These are phyloP conservation scores for Naganishia cerealis DNA, from an alignment of 1,284 basidiomycete genomes.

Conservation along the genomic window DNA sequence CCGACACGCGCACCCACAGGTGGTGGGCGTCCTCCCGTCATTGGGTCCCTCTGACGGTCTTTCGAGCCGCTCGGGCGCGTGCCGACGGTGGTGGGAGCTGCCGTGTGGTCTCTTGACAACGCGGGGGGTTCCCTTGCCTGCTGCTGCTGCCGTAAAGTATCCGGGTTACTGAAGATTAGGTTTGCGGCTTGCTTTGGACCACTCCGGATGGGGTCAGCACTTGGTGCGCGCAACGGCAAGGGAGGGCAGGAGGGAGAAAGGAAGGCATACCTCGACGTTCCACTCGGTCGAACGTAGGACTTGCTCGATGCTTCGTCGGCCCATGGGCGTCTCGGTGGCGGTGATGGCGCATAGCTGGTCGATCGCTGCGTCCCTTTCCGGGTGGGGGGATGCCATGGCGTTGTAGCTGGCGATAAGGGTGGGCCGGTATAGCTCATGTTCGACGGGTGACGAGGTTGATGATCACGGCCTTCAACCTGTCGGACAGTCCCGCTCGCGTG, in stretches of 20 bases:
- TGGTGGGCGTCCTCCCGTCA: constrained; percentile 29
- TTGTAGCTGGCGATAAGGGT: background rate
- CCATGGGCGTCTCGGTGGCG: constrained; percentile 43
- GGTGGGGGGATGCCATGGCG: background rate
- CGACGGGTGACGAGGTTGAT: too few relatives aligned
- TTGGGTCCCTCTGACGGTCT: constrained; percentile 23
- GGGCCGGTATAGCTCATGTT: too few relatives aligned
- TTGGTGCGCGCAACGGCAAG: too few relatives aligned
- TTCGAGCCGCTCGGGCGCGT: background rate
- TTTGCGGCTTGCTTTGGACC: constrained; percentile 16
- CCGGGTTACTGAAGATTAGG: constrained; percentile 18
- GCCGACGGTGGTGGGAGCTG: background rate
- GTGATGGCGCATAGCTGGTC: constrained; percentile 52
- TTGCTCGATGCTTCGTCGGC: constrained; percentile 47
- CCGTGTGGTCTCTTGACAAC: constrained; percentile 22
- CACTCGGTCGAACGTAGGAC: constrained; percentile 50
- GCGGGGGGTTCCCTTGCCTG: constrained; percentile 40
- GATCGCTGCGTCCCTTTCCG: constrained; percentile 43
- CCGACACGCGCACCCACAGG: constrained; percentile 36
- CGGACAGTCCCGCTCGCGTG: too few relatives aligned
- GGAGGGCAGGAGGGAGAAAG: too few relatives aligned
- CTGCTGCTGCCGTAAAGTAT: constrained; percentile 38
- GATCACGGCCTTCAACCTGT: too few relatives aligned
- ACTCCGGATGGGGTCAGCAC: background rate
- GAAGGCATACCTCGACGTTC: constrained; percentile 51